Evolutionary conservation across 345 rosid species (phyloP), one percentile per base, ranked within the genome.

Genomic region (Brassica incana): DNA sequence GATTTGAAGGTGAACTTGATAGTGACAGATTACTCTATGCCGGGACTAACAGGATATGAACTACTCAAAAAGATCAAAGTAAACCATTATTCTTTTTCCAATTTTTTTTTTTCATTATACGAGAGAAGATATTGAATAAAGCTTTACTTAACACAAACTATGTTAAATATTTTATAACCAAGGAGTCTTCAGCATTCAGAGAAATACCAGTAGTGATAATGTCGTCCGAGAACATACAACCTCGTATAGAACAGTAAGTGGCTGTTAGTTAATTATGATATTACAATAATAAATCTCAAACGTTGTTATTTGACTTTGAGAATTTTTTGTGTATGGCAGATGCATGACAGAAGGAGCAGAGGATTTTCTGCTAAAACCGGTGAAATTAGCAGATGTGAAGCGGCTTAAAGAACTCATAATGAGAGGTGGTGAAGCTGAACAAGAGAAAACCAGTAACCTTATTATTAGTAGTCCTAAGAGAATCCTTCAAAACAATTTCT

Each of bases 291-390:
- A 36, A 3, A 67, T 62, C 38, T 10, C 1, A 14, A 40, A n/a
- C 23, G 15, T 3, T 38, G 6, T 77, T 0, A 38, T 56, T 50
- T 72, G 18, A 65, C 7, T 29, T 27, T 54, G 6, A 50, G 6
- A 5, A 2, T 7, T 40, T 16, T 1, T 4, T 48, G 15, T n/a
- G 58, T 50, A 50, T 32, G 67, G 67, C 79, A 92, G 96, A 70
- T 92, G 97, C 76, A 81, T 92, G 84, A 92, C 88, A 58, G 94
- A 91, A 88, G 97, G 97, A 35, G 98, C 94, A 25, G 95, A 91
- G 84, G 97, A 89, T 10, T 94, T 85, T 67, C 12, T 94, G 18
- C 72, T 92, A 6, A 94, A 94, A 85, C 98, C 98, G 1, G 94
- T 94, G 30, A 87, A 87, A 69, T 80, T 88, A 25, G 83, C 91